Base-by-base conservation (phyloP, 768 basidiomycete species). In the Chalciporus chontae region DNA sequence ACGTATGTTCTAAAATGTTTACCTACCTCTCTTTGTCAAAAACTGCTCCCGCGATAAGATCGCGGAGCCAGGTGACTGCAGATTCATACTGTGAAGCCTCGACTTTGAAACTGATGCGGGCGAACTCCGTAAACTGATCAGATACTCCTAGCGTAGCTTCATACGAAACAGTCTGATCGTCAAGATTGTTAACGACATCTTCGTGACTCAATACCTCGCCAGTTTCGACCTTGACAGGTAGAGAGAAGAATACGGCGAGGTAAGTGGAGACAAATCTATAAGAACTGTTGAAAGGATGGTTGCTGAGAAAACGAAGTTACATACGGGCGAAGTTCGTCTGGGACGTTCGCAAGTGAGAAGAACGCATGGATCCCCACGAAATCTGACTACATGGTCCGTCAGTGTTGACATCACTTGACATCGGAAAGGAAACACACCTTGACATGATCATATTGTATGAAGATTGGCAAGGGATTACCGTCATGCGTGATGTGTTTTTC, bases 371-470 rank as follows among this genome's bases (percentile, higher is more conserved):
- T 71, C 15, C 83, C 80, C 49, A 97, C 83, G 66, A 99, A 98
- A 61, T 95, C 92, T 8, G 95, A 98, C 90, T 96, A 54, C 1
- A 41, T 14, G 19, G 51, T 40, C 45, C 36, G 38, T 50, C 36
- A 36, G 47, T 41, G 21, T 21, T 34, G 18, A 38, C 29, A 10
- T 18, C 23, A 27, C 29, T 44, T 19, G 29, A n/a, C 15, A 21
- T 39, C 45, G 45, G 32, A 41, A 48, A 48, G 31, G 18, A 8
- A 26, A 8, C 21, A 18, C 69, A 89, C 94, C 74, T 92, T 80
- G 42, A 95, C 92, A 66, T 94, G 90, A 59, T 96, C 89, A 61
- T 91, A 99, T 62, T 96, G 87, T 9, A 95, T 81, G 64, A 94
- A 94, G 71, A 93, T 94, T 6, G 95, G 83, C 29, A 94, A 64